Percentiles rank a stretch among this genome's conserved stretches.
Evolutionary conservation across 2,329 filamentous ascomycete species (phyloP).

Genomic region (Rutstroemia sydowiana): DNA sequence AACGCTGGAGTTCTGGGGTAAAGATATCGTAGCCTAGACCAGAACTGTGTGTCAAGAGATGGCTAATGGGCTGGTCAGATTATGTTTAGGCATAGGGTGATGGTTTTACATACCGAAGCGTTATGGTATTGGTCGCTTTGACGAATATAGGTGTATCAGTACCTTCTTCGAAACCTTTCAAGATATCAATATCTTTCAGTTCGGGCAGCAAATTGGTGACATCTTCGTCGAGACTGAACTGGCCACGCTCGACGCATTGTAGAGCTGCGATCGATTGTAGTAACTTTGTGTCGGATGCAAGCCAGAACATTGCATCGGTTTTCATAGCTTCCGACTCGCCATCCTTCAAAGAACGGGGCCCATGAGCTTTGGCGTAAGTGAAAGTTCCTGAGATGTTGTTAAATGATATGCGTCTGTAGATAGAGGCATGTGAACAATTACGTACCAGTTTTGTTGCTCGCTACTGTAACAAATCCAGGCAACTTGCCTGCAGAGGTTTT

Average conservation of each 20-base stretch:
- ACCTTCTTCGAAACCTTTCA: conserved; percentile 21
- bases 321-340: conserved; percentile 50
- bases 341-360: conserved; percentile 37
- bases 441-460: conserved; percentile 14
- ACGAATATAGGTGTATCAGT: conserved; percentile 16
- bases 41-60: conserved; percentile 21
- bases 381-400: conserved; percentile 28
- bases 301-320: conserved; percentile 52
- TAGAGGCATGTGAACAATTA: neutral
- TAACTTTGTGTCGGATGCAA: conserved; percentile 52
- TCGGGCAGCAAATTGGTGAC: conserved; percentile 22
- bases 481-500: conserved; percentile 9
- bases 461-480: conserved; percentile 17
- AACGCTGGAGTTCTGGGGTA: conserved; percentile 6
- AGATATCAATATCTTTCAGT: conserved; percentile 23
- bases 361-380: conserved; percentile 32
- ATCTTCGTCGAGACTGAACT: conserved; percentile 41
- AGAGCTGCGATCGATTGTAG: conserved; percentile 43
- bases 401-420: neutral
- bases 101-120: conserved; percentile 21
- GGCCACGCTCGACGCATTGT: conserved; percentile 48
- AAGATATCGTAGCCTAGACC: conserved; percentile 18
- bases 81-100: neutral
- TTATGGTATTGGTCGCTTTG: conserved; percentile 20
- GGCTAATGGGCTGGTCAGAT: neutral